Base-by-base conservation (phyloP, 106 monocot genomes). In the Xerophyta viscosa region DNA sequence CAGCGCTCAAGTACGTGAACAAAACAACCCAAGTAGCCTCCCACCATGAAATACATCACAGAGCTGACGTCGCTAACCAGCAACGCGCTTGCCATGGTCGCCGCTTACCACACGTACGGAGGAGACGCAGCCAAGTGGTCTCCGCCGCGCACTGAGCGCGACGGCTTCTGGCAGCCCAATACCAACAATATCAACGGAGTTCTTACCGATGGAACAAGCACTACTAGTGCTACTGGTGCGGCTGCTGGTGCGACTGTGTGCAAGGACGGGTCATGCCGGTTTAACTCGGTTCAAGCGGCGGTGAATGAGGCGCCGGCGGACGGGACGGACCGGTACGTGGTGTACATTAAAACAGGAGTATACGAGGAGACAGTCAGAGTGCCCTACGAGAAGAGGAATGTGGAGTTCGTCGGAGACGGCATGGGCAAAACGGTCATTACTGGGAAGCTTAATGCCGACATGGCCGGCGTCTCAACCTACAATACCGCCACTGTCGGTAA, bases 351-450 rank as follows among this genome's bases (percentile, higher is more conserved):
- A 62, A 64, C 42, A 5, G 93, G 93, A 31, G 31, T 68, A 9
- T 94, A 94, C 64, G 48, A 78, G 19, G 93, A 94, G 66, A 81
- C 37, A 0, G 88, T 94, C 4, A 11, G 69, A 12, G 50, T 94
- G 10, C 77, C 93, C 13, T 84, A 66, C 68, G 80, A 88, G 70
- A 94, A 88, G 72, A 88, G 77, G 27, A 88, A 81, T 31, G n/a
- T 94, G 48, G 69, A 65, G 0, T 70, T 94, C 27, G 93, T 11
- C n/a, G n/a, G n/a, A n/a, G n/a, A n/a, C n/a, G n/a, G n/a, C n/a
- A n/a, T n/a, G n/a, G n/a, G n/a, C n/a, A 67, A 61, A 52, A 94
- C 93, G 20, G 67, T 94, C 41, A 81, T 94, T 54, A 81, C 88
- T 25, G 80, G 77, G 6, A 36, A 61, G 3, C 77, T 77, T 31